Evolutionary conservation across 768 basidiomycete genomes (phyloP).

Genomic region (Lactarius deliciosus): DNA sequence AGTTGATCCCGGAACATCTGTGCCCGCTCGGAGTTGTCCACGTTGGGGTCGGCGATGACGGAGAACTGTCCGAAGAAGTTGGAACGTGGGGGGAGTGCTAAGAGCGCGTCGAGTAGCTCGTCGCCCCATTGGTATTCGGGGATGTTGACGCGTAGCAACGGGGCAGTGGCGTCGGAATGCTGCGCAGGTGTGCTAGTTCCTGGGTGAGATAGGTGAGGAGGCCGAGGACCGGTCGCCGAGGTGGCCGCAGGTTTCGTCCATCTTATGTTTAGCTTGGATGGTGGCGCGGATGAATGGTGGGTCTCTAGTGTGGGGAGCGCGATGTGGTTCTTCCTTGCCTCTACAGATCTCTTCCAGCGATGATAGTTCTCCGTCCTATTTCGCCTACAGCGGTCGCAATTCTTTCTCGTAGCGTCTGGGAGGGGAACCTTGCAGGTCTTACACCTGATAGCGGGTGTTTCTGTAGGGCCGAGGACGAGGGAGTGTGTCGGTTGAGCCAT

Average conservation of each 20-base stretch:
- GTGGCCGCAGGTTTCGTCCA: not conserved
- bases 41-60: constrained; percentile 5
- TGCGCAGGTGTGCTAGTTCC: not conserved
- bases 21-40: constrained; percentile 13
- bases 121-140: constrained; percentile 14
- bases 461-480: not conserved
- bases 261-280: not conserved
- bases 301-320: not conserved
- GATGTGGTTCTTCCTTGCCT: not conserved
- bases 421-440: constrained; percentile 7
- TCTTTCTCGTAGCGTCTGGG: constrained; percentile 5
- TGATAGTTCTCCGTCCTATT: constrained; percentile 1
- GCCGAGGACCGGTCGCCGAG: not conserved
- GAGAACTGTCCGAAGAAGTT: constrained; percentile 20
- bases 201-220: not conserved
- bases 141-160: not conserved
- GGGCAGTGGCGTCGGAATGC: not conserved
- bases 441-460: not conserved
- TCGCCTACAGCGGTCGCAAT: constrained; percentile 13
- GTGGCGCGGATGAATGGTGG: not conserved
- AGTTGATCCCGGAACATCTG: constrained; percentile 2
- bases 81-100: not conserved
- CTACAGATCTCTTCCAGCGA: constrained; percentile 9
- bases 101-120: constrained; percentile 10
- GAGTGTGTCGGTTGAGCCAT: not conserved